phyloP scores from a whole-genome alignment of 2,329 filamentous ascomycete genomes.

The Fusarium luffae region DNA sequence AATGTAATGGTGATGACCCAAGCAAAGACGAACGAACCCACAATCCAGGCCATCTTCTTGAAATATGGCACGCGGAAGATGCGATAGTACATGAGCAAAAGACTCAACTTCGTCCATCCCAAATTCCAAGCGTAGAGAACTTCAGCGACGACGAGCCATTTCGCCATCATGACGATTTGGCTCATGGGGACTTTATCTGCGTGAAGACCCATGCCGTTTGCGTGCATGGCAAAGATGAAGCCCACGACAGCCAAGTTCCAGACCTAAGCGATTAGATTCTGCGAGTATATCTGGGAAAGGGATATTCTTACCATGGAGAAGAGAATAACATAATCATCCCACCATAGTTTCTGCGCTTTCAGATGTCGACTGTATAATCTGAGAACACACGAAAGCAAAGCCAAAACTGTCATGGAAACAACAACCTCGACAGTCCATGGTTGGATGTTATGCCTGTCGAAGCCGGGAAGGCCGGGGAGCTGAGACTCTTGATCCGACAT shows the following conservation, averaged over 20 bases:
- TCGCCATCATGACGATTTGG: slow-evolving; percentile 57
- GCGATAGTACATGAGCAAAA: slow-evolving; percentile 64
- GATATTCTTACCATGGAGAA: slow-evolving; percentile 56
- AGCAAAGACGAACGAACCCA: slow-evolving; percentile 56
- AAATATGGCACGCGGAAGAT: slow-evolving; percentile 61
- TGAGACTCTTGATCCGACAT: slow-evolving; percentile 34
- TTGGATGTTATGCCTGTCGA: slow-evolving; percentile 50
- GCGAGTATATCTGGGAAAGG: no score
- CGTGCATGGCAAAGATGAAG: slow-evolving; percentile 61
- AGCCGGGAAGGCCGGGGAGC: slow-evolving; percentile 41
- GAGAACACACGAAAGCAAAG: slow-evolving; percentile 53
- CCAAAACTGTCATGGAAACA: slow-evolving; percentile 55
- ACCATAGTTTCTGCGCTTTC: slow-evolving; percentile 59
- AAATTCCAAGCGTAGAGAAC: slow-evolving; percentile 61
- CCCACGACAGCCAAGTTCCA: slow-evolving; percentile 58
- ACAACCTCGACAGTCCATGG: slow-evolving; percentile 57
- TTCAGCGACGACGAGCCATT: slow-evolving; percentile 60
- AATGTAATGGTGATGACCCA: slow-evolving; percentile 62
- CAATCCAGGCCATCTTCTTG: slow-evolving; percentile 54
- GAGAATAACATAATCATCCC: slow-evolving; percentile 62
- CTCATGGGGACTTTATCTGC: slow-evolving; percentile 51
- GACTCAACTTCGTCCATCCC: slow-evolving; percentile 61
- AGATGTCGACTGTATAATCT: slow-evolving; percentile 56
- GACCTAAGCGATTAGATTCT: slow-evolving; percentile 40
- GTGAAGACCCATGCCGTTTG: slow-evolving; percentile 60